Evolutionary conservation across 2,329 filamentous ascomycete species (phyloP).

Genomic region (Colletotrichum godetiae): DNA sequence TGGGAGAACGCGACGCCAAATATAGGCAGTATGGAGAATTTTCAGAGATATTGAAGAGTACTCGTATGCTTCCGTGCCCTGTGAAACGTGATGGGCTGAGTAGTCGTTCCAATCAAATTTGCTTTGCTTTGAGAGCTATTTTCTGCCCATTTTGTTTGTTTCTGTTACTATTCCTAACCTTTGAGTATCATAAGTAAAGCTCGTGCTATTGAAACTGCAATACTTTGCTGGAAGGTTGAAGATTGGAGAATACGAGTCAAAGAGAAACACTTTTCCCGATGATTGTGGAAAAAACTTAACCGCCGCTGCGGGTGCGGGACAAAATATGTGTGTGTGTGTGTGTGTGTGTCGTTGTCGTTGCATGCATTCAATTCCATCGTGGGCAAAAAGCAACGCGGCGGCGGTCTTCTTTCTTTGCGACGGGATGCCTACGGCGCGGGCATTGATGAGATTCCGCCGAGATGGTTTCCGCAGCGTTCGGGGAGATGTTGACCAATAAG

Average conservation of each 20-base stretch:
- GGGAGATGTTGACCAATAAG: not conserved
- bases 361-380: not conserved
- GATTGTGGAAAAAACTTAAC: not conserved
- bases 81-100: not conserved
- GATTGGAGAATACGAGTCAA: not conserved
- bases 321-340: no score
- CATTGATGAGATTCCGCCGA: constrained; percentile 6
- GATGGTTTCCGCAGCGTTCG: not conserved
- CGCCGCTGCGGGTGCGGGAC: not conserved
- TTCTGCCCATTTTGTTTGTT: not conserved
- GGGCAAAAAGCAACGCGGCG: not conserved
- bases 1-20: not conserved
- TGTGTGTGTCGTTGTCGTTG: not conserved
- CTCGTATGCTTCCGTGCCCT: not conserved
- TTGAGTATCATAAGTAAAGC: not conserved
- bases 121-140: not conserved
- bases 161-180: not conserved
- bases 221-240: not conserved
- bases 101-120: not conserved
- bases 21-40: not conserved
- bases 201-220: not conserved
- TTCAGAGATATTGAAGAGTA: not conserved
- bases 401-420: not conserved
- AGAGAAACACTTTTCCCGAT: not conserved
- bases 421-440: not conserved